Percentiles rank a stretch among this genome's conserved stretches.
Conservation (phyloP, 129 eudicot species). For the Lonicera japonica region DNA sequence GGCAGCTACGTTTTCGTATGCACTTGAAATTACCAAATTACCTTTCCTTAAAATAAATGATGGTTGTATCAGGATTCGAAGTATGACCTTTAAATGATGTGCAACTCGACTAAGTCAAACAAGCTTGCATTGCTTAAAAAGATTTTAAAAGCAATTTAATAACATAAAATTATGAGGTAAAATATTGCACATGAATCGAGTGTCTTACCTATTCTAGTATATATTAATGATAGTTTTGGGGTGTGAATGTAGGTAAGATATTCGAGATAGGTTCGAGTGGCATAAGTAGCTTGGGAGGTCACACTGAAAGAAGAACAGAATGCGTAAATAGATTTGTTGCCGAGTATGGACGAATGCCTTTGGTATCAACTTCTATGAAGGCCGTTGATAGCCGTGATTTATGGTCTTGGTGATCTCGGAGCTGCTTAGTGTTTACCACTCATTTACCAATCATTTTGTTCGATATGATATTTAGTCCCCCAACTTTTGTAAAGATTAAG, state of each 20-base stretch:
- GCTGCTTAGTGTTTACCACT: conserved; percentile 6
- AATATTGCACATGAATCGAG: too few relatives aligned
- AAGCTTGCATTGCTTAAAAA: too few relatives aligned
- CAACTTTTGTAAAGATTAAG: background rate
- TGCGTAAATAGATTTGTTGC: conserved; percentile 74
- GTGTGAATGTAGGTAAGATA: conserved; percentile 52
- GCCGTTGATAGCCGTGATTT: conserved; percentile 78
- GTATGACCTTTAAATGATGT: too few relatives aligned
- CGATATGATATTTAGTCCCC: conserved; percentile 6
- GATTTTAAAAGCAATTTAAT: too few relatives aligned
- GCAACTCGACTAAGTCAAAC: too few relatives aligned
- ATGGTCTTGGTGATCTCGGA: conserved; percentile 76
- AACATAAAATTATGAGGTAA: too few relatives aligned
- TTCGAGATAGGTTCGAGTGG: conserved; percentile 89
- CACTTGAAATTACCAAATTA: too few relatives aligned
- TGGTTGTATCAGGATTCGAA: too few relatives aligned
- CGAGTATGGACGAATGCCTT: conserved; percentile 71
- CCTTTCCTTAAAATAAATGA: too few relatives aligned
- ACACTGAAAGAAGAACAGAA: conserved; percentile 53
- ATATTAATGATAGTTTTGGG: conserved; percentile 4
- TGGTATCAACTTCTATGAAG: conserved; percentile 70
- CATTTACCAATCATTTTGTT: conserved; percentile 2
- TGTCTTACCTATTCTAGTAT: too few relatives aligned
- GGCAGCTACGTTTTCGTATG: too few relatives aligned
- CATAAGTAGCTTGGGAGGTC: conserved; percentile 91